Conservation (phyloP, 257 asterid species). For the Solanum etuberosum region DNA sequence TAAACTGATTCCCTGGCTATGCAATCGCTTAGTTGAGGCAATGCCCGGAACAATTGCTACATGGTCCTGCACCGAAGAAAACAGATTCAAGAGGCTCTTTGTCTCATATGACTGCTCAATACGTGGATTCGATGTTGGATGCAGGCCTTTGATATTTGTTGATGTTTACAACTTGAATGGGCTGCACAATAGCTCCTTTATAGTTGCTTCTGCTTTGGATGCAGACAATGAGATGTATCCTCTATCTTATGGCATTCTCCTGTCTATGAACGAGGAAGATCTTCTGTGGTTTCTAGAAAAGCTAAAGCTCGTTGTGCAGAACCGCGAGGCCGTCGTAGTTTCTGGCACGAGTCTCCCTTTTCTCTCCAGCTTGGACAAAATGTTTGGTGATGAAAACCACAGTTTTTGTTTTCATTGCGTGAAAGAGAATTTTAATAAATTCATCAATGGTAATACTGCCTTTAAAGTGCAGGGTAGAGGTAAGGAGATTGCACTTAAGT, state of each 20-base stretch:
- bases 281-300: slow-evolving; percentile 1
- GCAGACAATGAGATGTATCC: slow-evolving; percentile 5
- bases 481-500: neutral
- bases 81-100: neutral
- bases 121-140: slow-evolving; percentile 2
- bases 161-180: slow-evolving; percentile 6
- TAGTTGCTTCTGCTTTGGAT: slow-evolving; percentile 1
- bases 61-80: slow-evolving; percentile 2
- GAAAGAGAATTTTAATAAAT: slow-evolving; percentile 1
- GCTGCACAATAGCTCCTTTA: neutral
- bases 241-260: neutral
- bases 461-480: neutral
- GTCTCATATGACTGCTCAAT: slow-evolving; percentile 4
- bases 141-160: slow-evolving; percentile 4
- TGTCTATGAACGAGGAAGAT: neutral
- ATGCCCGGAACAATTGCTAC: slow-evolving; percentile 4
- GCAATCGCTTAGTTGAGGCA: neutral
- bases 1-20: slow-evolving; percentile 7
- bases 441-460: neutral
- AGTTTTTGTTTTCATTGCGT: slow-evolving; percentile 1
- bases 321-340: neutral
- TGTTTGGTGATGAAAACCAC: slow-evolving; percentile 7
- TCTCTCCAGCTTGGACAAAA: neutral
- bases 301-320: neutral
- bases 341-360: neutral